Base-by-base conservation (phyloP, 2,329 filamentous ascomycete genomes). In the Phaeoacremonium minimum region DNA sequence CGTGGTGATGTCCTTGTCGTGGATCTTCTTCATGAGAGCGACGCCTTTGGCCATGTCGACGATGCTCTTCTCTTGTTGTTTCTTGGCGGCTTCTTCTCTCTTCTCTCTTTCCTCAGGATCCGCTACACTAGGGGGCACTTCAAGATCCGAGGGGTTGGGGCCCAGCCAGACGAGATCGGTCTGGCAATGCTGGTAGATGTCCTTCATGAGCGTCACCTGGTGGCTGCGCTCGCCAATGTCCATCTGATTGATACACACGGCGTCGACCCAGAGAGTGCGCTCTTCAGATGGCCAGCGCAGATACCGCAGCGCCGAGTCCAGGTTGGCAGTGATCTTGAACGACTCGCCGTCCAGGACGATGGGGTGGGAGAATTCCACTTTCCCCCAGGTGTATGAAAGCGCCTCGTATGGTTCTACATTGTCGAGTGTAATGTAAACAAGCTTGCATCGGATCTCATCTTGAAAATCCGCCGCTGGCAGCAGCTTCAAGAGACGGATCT, bases 201-300 rank as follows among this genome's bases (percentile, higher is more conserved):
- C 60, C 20, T 60, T 58, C 38, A 65, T 62, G 36, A 43, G 33
- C 13, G 29, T 28, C 13, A 43, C 40, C 36, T 47, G 36, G 12
- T 36, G 32, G 34, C 28, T 38, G 28, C 39, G 40, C 33, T 47
- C 43, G 4, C 15, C 35, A 5, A n/a, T n/a, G 36, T 45, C 39
- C 7, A 20, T 15, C 30, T 44, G 43, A 33, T 44, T 43, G 42
- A 46, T 43, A 36, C 36, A 46, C 2, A 46, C 16, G 15, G 40
- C 40, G 37, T 46, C 44, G 13, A 45, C 37, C 45, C 43, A 45
- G 17, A 45, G 28, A 7, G 28, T 32, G 17, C 31, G 32, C 14
- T 34, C 17, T 26, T 9, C 5, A 13, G 35, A 20, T 7, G 30
- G 29, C 16, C 17, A 29, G n/a, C 41, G 32, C 20, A 43, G 22